phyloP scores from a whole-genome alignment of 257 asterid species.

The Solanum chilense region DNA sequence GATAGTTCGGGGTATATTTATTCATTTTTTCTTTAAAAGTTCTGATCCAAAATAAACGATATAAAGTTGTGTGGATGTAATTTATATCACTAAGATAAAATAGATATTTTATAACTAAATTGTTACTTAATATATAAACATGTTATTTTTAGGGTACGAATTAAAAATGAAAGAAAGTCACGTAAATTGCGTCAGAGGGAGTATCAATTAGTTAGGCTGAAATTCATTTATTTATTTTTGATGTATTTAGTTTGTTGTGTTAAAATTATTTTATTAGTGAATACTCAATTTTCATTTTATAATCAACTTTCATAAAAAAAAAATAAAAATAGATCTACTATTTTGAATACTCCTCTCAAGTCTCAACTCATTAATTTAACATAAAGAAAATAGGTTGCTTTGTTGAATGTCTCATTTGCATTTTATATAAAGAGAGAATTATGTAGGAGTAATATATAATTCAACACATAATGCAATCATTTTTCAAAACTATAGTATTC shows the following conservation, averaged over 20 bases:
- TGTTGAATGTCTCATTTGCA: background rate
- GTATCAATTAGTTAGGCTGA: background rate
- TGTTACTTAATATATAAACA: no score
- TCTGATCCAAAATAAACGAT: no score
- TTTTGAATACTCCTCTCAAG: background rate
- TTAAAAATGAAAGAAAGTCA: no score
- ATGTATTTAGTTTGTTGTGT: background rate
- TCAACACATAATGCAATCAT: background rate
- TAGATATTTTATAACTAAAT: no score
- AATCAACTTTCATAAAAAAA: background rate
- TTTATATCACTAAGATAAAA: no score
- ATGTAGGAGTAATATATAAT: background rate
- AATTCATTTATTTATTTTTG: no score
- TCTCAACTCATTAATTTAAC: background rate
- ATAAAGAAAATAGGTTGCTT: background rate
- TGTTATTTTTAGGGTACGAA: accelerated
- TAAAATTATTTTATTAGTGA: background rate
- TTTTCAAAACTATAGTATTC: background rate
- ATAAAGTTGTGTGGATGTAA: no score
- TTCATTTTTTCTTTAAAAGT: no score
- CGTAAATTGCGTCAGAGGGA: no score
- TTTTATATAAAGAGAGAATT: background rate
- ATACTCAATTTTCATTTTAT: background rate
- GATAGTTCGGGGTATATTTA: no score
- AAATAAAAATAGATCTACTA: background rate